These are phyloP conservation scores for Pleurotus eryngii DNA, from an alignment of 768 basidiomycete species.

Conservation along the genomic window DNA sequence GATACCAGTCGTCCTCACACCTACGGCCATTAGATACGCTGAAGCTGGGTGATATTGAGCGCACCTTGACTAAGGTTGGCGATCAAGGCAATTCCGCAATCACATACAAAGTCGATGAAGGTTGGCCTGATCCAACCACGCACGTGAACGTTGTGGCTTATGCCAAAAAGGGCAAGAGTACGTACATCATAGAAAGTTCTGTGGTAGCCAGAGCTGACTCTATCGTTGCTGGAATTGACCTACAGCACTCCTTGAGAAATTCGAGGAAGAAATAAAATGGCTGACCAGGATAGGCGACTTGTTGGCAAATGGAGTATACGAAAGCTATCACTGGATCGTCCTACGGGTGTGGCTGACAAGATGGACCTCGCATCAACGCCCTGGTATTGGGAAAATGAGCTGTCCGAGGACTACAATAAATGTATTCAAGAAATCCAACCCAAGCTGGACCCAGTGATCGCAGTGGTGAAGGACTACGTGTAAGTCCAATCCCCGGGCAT, in stretches of 20 bases:
- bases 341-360: background rate
- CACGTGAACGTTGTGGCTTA: background rate
- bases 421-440: background rate
- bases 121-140: background rate
- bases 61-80: background rate
- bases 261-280: background rate
- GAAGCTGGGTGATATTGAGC: background rate
- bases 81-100: constrained; percentile 3
- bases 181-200: too few relatives aligned
- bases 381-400: background rate
- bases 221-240: too few relatives aligned
- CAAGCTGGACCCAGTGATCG: background rate
- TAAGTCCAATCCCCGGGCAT: background rate
- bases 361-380: background rate
- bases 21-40: background rate
- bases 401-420: background rate
- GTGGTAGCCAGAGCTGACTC: too few relatives aligned
- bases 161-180: background rate
- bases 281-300: background rate
- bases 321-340: background rate
- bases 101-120: background rate
- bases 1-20: too few relatives aligned
- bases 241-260: background rate
- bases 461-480: background rate
- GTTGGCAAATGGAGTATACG: background rate